phyloP scores from a whole-genome alignment of 2,329 filamentous ascomycete species.

The Paradendryphiella salina region DNA sequence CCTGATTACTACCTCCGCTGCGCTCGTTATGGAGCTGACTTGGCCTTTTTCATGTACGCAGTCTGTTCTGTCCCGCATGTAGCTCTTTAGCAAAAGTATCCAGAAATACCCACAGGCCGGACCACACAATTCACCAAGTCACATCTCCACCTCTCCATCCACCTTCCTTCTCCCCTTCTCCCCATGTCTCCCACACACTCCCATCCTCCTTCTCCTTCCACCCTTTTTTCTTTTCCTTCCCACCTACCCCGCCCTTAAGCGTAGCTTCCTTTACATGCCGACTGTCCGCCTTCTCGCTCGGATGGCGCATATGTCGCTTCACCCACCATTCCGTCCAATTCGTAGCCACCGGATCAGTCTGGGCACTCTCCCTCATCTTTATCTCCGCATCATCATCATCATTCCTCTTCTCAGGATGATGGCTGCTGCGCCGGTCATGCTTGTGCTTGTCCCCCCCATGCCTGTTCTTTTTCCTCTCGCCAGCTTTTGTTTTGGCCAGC shows the following conservation, averaged over 20 bases:
- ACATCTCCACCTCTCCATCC: background rate
- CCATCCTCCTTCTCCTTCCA: background rate
- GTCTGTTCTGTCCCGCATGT: too few species aligned
- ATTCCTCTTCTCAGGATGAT: background rate
- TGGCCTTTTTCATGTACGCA: too few species aligned
- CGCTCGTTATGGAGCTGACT: too few species aligned
- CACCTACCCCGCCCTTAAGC: background rate
- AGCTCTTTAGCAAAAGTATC: too few species aligned
- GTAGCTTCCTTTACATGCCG: background rate
- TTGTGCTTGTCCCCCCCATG: background rate
- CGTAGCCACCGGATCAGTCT: slow-evolving; percentile 15
- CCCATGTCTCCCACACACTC: background rate
- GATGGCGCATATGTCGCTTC: slow-evolving; percentile 16
- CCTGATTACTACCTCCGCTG: too few species aligned
- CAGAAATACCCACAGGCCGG: too few species aligned
- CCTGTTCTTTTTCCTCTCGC: background rate
- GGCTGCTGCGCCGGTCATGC: background rate
- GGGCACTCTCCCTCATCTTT: background rate
- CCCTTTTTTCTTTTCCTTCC: background rate
- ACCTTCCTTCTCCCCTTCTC: background rate
- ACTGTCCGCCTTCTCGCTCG: slow-evolving; percentile 8
- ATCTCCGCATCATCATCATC: background rate
- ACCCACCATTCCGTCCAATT: slow-evolving; percentile 29
- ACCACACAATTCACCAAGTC: background rate
- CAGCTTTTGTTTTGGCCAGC: slow-evolving; percentile 24